phyloP scores from a whole-genome alignment of 306 rosid genomes.

The Cucurbita argyrosperma region DNA sequence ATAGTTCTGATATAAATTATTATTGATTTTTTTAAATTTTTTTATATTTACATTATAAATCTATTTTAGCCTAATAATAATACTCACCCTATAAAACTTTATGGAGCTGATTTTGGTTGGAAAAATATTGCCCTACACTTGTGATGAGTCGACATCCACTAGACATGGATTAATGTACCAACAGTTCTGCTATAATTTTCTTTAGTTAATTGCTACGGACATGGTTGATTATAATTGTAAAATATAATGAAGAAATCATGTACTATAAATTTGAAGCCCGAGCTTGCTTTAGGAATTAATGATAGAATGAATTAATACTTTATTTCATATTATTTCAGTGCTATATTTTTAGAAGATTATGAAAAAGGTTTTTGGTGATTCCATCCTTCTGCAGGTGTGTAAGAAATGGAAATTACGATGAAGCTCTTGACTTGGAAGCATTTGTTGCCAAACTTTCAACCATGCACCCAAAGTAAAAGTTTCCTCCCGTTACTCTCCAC shows the following conservation, averaged over 20 bases:
- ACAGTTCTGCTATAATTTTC: not conserved
- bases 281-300: not conserved
- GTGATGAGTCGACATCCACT: not conserved
- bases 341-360: not conserved
- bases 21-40: not conserved
- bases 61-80: not conserved
- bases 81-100: not conserved
- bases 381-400: conserved; percentile 55
- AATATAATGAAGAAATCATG: not conserved
- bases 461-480: conserved; percentile 89
- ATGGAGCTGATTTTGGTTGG: not conserved
- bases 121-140: not conserved
- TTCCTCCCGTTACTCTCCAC: conserved; percentile 1
- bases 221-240: not conserved
- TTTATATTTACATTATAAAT: not conserved
- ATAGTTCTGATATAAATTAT: not conserved
- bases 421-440: conserved; percentile 95
- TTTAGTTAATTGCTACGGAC: not conserved
- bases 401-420: conserved; percentile 92
- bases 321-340: not conserved
- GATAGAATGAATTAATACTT: not conserved
- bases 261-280: not conserved
- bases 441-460: conserved; percentile 82
- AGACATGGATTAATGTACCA: not conserved
- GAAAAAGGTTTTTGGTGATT: conserved; percentile 9